Conservation (phyloP, 805 yeast species). For the Metschnikowia bowlesiae region DNA sequence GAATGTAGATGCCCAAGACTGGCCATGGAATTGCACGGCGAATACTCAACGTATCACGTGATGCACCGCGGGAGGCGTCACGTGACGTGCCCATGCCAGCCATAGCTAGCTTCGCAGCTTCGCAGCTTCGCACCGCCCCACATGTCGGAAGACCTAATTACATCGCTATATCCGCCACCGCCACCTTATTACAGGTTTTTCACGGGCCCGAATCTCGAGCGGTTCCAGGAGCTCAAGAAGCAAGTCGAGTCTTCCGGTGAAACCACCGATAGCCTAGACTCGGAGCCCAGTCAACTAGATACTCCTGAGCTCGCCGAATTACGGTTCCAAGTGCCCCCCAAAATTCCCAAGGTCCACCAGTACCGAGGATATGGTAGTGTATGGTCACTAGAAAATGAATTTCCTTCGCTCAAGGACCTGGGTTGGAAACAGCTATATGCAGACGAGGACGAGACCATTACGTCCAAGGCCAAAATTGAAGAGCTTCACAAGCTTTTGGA, state of each 20-base stretch:
- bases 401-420: constrained; percentile 69
- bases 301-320: constrained; percentile 40
- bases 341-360: constrained; percentile 53
- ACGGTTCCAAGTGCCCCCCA: constrained; percentile 61
- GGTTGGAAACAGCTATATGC: constrained; percentile 73
- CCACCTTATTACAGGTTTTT: constrained; percentile 77
- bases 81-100: not conserved
- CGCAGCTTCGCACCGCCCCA: not conserved
- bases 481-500: constrained; percentile 79
- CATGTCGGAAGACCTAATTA: constrained; percentile 32
- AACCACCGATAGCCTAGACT: not conserved
- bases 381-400: constrained; percentile 78
- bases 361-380: constrained; percentile 87
- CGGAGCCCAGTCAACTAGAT: not conserved
- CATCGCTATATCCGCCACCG: constrained; percentile 91
- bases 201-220: constrained; percentile 60
- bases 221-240: constrained; percentile 29
- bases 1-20: too few species aligned
- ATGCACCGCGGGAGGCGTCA: not conserved
- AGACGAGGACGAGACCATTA: constrained; percentile 33
- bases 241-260: not conserved
- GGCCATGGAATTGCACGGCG: too few species aligned
- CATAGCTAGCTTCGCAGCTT: not conserved
- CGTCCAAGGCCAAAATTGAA: constrained; percentile 48
- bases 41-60: too few species aligned